Base-by-base conservation (phyloP, 2,329 filamentous ascomycete species). In the Epichloe uncinata region DNA sequence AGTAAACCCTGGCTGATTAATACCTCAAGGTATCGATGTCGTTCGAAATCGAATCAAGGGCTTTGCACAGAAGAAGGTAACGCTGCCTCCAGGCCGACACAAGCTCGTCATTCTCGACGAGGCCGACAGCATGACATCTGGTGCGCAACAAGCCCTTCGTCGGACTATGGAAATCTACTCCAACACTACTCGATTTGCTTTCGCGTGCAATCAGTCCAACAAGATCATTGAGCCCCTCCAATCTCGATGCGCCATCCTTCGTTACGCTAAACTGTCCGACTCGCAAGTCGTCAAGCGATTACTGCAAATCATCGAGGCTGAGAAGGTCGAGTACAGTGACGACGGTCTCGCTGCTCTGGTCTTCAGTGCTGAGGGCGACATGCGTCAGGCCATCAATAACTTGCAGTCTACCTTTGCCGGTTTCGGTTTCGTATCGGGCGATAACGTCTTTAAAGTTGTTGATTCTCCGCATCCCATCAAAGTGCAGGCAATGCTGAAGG, bases 211-310 rank as follows among this genome's bases (percentile, higher is more conserved):
- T 67, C 88, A 95, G 72, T 93, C 86, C 54, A 98, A 97, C 73
- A 98, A 97, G 71, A 97, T 98, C 64, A 98, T 98, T 66, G 93
- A 98, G 68, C 93, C 93, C n/a, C 75, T 98, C 47, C 93, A 98
- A 67, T 96, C 90, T 16, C 82, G 93, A 60, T 98, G 93, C 65
- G 93, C 93, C 18, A 97, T 98, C 63, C 78, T 98, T 50, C 84
- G 93, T 52, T 98, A 96, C 68, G 84, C 90, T 34, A 84, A 91
- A 50, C 75, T 98, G 56, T 96, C 91, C 2, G 93, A 98, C 63
- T 84, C 80, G 12, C 91, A 98, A 66, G 82, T 98, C 26, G 88
- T 96, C 47, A 90, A 91, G 71, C 80, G 93, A 40, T 68, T 98
- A 54, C 73, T 93, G 68, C 90, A 97, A 63, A 93, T 98, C 58